These are phyloP conservation scores for Chytridium lagenaria DNA, from an alignment of 371 early-diverging fungal species.

Conservation along the genomic window DNA sequence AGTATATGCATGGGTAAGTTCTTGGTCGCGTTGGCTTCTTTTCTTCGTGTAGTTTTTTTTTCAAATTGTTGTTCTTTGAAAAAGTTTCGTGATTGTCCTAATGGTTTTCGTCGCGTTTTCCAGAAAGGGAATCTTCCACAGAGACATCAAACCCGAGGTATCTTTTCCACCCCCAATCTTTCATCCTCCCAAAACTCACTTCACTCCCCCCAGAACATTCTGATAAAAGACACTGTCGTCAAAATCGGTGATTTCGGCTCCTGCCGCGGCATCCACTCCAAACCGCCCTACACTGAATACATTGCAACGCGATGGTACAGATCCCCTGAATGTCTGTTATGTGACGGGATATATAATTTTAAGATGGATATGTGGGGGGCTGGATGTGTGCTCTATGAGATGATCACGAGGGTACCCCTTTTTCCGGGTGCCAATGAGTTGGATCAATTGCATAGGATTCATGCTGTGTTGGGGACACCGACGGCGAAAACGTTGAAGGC, in stretches of 20 bases:
- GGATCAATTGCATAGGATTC: conserved; percentile 72
- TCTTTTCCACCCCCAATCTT: not conserved
- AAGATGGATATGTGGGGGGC: conserved; percentile 73
- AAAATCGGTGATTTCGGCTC: conserved; percentile 76
- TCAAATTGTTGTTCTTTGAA: too few relatives aligned
- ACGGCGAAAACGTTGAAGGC: conserved; percentile 47
- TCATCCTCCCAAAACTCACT: too few relatives aligned
- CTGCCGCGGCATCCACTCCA: conserved; percentile 69
- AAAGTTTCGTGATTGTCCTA: too few relatives aligned
- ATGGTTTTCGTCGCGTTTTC: too few relatives aligned
- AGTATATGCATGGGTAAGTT: conserved; percentile 61
- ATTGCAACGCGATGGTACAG: conserved; percentile 74
- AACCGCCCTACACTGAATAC: conserved; percentile 68
- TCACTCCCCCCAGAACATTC: conserved; percentile 49
- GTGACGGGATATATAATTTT: conserved; percentile 62
- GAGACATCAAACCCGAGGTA: conserved; percentile 14
- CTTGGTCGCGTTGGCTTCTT: too few relatives aligned
- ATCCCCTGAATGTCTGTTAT: conserved; percentile 69
- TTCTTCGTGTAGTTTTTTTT: too few relatives aligned
- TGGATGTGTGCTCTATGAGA: conserved; percentile 70
- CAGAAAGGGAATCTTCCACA: not conserved
- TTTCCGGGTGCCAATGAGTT: conserved; percentile 74
- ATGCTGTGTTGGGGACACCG: conserved; percentile 71
- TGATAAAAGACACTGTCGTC: conserved; percentile 57
- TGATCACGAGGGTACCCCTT: conserved; percentile 60